Evolutionary conservation across 83 land plant genomes (phyloP), one percentile per base, ranked within the genome.

Genomic region (Thuja plicata): DNA sequence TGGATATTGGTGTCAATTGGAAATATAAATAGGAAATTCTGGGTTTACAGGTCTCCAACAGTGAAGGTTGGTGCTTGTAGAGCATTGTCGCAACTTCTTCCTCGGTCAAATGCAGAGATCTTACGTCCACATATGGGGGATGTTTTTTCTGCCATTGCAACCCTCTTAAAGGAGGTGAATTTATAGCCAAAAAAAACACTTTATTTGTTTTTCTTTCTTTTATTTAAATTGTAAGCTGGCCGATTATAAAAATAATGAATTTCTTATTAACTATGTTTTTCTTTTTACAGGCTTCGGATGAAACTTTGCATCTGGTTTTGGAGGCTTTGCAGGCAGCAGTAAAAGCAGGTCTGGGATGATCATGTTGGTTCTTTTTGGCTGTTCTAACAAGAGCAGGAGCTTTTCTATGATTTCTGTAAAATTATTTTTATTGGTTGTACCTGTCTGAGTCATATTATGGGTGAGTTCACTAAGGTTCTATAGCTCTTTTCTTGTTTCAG

Each of bases 11-110:
- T 52, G 10, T 48, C 5, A 3, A 88, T 11, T n/a, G 85, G 87
- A 30, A n/a, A 57, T 79, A 13, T 19, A 34, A 57, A 11, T 48
- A 35, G 24, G n/a, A 84, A 79, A n/a, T n/a, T 89, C 85, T 55
- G 74, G 78, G 37, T 71, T 87, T 78, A 38, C 90, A 98, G 99
- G 41, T 94, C 98, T 84, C 94, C 97, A 89, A 94, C 99, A 70
- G 96, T 98, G 8, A 97, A 95, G 91, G 96, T 98, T 0, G 97
- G 98, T 90, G 97, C 99, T 70, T 98, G 99, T 79, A 94, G 94
- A 30, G 98, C 98, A 87, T 89, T 98, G 50, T 89, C 95, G 4
- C 91, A 96, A 89, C 92, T 98, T 43, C 89, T 98, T 86, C 96
- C 95, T 48, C 92, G 87, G 85, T 90, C 92, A 43, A 92, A 92